Evolutionary conservation across 352 stramenopile genomes (phyloP).

Genomic region (Phytophthora syringae): DNA sequence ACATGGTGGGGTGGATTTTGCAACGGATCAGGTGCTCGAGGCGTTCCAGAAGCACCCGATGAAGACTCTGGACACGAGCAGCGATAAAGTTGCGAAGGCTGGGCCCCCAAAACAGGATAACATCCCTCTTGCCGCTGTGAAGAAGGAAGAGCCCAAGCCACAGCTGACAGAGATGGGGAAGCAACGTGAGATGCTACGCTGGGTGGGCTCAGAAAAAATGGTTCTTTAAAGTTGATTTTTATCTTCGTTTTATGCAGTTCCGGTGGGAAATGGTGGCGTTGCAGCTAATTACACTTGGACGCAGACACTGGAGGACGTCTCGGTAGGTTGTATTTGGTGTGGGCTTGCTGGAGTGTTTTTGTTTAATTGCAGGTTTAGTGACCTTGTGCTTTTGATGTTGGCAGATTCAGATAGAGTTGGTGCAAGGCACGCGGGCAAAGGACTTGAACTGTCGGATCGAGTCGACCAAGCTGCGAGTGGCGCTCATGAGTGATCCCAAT

Average conservation of each 20-base stretch:
- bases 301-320: conserved; percentile 97
- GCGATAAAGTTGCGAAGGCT: too few relatives aligned
- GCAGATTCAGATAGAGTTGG: conserved; percentile 89
- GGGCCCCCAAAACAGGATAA: background rate
- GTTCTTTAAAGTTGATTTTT: conserved; percentile 1
- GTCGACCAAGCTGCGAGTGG: conserved; percentile 86
- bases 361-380: conserved; percentile 4
- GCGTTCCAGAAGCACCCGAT: conserved; percentile 77
- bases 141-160: conserved; percentile 2
- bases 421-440: conserved; percentile 85
- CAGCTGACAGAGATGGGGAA: conserved; percentile 70
- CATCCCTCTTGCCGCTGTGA: background rate
- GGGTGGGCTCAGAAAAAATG: background rate
- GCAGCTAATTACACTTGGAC: conserved; percentile 96
- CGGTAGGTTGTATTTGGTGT: conserved; percentile 51
- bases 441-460: conserved; percentile 93
- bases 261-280: conserved; percentile 90
- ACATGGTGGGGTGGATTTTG: background rate
- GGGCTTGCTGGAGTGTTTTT: background rate
- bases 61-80: conserved; percentile 50
- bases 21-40: conserved; percentile 45
- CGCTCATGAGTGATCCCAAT: conserved; percentile 56
- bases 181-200: conserved; percentile 43
- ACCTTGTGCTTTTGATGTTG: conserved; percentile 1
- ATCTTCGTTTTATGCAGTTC: conserved; percentile 49